Base-by-base conservation (phyloP, 2,329 filamentous ascomycete species). In the Plenodomus tracheiphilus region DNA sequence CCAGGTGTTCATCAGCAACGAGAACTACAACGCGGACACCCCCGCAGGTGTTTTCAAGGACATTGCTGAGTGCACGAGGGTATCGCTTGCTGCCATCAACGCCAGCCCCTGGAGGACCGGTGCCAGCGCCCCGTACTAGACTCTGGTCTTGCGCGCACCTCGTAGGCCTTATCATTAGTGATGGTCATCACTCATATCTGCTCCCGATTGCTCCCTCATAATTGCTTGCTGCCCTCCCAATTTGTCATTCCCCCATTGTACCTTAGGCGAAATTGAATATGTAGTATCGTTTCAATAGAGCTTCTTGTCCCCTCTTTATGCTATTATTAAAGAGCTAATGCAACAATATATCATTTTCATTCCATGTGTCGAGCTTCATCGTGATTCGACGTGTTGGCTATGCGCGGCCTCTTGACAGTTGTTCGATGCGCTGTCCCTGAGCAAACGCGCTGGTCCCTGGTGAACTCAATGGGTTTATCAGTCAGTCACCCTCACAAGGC, bases 1-100 rank as follows among this genome's bases (percentile, higher is more conserved):
- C 56, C 56, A 67, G 44, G 53, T 69, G 19, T 68, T 60, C 49
- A 56, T 66, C 54, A 61, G 59, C 54, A 46, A 49, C 39, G 43
- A 43, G 13, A 67, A 67, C 46, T 66, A 61, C 30, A 50, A 58
- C 1, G 28, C 20, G 28, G 35, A 36, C 4, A 41, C 39, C 21
- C 47, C 58, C 30, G 54, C 59, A 32, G 62, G 55, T 46, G 47
- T 58, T 17, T 28, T 35, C 32, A 58, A 57, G 45, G 50, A 54
- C 38, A 30, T 32, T 18, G 16, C 22, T 8, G 3, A 38, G 2
- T 56, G 51, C 39, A 25, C 36, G 34, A 39, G 45, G 25, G 20
- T 45, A 19, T 38, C 36, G n/a, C 58, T 64, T 30, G 54, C 56
- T 17, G 58, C 58, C 10, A 39, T 62, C 47, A 56, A 64, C 38